Evolutionary conservation across 2,329 filamentous ascomycete species (phyloP).

Genomic region (Cordyceps cicadae): DNA sequence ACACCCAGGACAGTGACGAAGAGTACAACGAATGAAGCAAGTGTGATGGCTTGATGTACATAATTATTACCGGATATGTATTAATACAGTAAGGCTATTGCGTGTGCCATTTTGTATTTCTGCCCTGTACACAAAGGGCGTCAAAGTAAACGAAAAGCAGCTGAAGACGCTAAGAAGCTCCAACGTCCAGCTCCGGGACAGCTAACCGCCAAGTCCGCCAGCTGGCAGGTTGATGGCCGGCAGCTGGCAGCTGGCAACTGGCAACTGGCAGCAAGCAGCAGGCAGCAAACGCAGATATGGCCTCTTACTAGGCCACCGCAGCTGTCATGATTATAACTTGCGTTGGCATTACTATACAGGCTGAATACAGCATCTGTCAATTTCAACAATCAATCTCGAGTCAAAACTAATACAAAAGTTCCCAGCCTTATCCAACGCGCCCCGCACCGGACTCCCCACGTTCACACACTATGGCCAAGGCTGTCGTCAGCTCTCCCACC

Average conservation of each 20-base stretch:
- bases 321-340: background rate
- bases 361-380: background rate
- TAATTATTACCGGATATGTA: background rate
- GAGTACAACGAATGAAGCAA: background rate
- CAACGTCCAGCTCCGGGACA: background rate
- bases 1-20: background rate
- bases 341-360: too few relatives aligned
- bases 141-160: background rate
- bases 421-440: background rate
- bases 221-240: background rate
- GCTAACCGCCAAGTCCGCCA: background rate
- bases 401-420: background rate
- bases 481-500: slow-evolving; percentile 9
- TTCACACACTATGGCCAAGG: slow-evolving; percentile 1
- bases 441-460: background rate
- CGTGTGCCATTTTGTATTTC: background rate
- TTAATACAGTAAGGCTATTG: background rate
- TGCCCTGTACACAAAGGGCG: background rate
- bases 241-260: background rate
- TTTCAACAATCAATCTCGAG: background rate
- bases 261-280: background rate
- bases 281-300: background rate
- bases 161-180: background rate
- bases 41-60: background rate
- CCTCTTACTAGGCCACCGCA: too few relatives aligned